Evolutionary conservation across 2,329 filamentous ascomycete genomes (phyloP), one percentile per base, ranked within the genome.

Genomic region (Fusarium sp.): DNA sequence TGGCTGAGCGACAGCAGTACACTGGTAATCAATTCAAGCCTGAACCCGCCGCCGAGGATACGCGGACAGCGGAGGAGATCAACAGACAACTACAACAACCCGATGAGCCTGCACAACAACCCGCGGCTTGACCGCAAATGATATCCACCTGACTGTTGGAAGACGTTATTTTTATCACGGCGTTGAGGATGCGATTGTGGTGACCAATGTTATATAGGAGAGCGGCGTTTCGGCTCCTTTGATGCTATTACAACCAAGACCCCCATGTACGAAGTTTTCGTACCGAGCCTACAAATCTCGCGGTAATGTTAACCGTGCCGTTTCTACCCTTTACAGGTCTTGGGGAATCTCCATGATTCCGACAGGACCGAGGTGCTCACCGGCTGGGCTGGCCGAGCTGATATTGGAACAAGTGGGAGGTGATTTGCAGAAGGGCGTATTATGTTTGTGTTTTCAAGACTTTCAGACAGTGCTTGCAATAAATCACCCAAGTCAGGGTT

Each of bases 61-160:
- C 82, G 39, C 83, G 85, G 64, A 83, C 85, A 9, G 85, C 86
- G 3, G 88, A 90, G 20, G 89, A 90, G 61, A 87, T 90, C 52
- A 87, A 89, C 67, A 83, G 87, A 48, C 89, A 90, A 75, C 78
- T 91, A 67, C 86, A 87, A 65, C 86, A 87, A 73, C 76, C 82
- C 2, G 84, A 86, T 20, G 82, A 79, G 39, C 50, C 74, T 52
- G 52, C 64, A 58, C 73, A 74, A 68, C 50, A 71, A 56, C 65
- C 71, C 58, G 74, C 69, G 37, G 73, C 77, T 56, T 78, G 73
- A 64, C 48, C 68, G 59, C 59, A 57, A 62, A 72, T 72, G 69
- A 72, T 72, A 72, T 72, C 68, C 69, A 61, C 20, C 64, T 71
- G 41, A 39, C 59, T 56, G 68, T 41, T 60, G 56, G 41, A 54